Conservation (phyloP, 192 early-diverging fungal species). For the Jimgerdemannia lactiflua region DNA sequence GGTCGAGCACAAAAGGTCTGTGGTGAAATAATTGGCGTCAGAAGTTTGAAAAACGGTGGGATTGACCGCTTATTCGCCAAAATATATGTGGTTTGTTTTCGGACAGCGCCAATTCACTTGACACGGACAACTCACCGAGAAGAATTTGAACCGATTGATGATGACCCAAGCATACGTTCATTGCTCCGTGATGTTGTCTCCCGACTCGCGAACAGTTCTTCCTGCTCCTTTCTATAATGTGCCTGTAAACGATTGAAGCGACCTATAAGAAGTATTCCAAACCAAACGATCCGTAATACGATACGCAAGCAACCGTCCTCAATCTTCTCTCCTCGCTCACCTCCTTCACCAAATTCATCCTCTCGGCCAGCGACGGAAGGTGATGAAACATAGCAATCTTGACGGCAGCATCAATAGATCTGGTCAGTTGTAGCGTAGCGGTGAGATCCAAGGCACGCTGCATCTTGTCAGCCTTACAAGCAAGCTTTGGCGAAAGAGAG, state of each 20-base stretch:
- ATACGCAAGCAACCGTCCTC: no score
- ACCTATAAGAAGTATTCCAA: not conserved
- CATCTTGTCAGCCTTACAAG: conserved; percentile 74
- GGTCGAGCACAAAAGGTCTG: no score
- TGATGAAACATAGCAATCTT: conserved; percentile 75
- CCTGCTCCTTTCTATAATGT: not conserved
- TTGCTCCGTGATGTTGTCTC: not conserved
- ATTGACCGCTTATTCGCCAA: no score
- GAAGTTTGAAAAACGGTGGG: no score
- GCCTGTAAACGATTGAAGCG: not conserved
- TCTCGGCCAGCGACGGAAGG: conserved; percentile 70
- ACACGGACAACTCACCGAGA: no score
- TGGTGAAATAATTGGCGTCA: no score
- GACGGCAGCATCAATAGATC: conserved; percentile 78
- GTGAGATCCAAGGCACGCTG: conserved; percentile 82
- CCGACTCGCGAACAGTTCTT: not conserved
- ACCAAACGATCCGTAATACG: not conserved
- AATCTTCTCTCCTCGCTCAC: not conserved
- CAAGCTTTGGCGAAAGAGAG: conserved; percentile 31
- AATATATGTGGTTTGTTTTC: no score
- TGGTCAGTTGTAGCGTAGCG: conserved; percentile 52
- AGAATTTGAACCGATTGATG: no score
- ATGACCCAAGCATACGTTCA: not conserved
- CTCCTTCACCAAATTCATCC: conserved; percentile 52
- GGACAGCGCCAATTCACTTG: no score